Percentiles rank a stretch among this genome's conserved stretches.
Conservation (phyloP, 1,139 yeast species). For the Barnettozyma hawaiiensis region DNA sequence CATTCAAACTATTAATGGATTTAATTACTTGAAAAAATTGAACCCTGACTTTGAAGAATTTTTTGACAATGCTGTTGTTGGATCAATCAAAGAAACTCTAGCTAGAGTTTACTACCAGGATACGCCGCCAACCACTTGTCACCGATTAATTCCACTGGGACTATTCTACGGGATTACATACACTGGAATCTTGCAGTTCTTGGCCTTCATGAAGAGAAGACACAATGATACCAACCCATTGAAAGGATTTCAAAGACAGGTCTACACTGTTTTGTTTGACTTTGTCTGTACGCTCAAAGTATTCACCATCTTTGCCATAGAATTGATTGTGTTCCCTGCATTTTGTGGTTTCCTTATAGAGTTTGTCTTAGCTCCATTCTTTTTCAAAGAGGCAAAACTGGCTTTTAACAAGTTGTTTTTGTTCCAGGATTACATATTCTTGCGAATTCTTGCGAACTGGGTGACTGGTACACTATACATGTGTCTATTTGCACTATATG, state of each 20-base stretch:
- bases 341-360: conserved; percentile 80
- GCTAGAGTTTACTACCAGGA: conserved; percentile 25
- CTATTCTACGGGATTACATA: conserved; percentile 39
- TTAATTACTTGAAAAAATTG: neutral
- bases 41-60: conserved; percentile 1
- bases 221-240: conserved; percentile 38
- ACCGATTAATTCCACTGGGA: conserved; percentile 30
- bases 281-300: conserved; percentile 65
- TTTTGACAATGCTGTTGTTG: conserved; percentile 6
- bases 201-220: conserved; percentile 33
- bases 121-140: conserved; percentile 26
- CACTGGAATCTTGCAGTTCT: conserved; percentile 29
- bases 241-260: conserved; percentile 41
- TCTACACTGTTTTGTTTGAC: conserved; percentile 51
- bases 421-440: conserved; percentile 18
- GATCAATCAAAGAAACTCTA: conserved; percentile 25
- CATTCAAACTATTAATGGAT: neutral
- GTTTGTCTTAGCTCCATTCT: conserved; percentile 56
- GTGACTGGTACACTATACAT: conserved; percentile 75
- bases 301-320: conserved; percentile 67
- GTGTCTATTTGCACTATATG: conserved; percentile 81
- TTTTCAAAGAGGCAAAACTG: conserved; percentile 25
- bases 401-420: conserved; percentile 28
- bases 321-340: conserved; percentile 76
- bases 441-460: conserved; percentile 50